Evolutionary conservation across 371 early-diverging fungal species (phyloP).

Genomic region (Blastocladiella emersonii): DNA sequence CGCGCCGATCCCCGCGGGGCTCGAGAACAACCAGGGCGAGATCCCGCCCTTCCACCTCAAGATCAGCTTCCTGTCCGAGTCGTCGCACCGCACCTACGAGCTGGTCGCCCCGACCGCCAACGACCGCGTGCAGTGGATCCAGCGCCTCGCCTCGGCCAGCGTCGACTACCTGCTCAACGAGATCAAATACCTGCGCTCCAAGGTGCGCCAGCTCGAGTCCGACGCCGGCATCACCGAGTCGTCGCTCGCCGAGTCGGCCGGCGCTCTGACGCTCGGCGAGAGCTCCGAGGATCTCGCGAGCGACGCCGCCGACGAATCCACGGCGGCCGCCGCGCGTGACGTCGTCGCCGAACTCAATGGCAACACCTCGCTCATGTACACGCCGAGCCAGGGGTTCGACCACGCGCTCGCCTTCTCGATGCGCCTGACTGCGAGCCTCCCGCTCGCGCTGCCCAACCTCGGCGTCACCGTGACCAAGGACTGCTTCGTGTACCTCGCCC

Average conservation of each 20-base stretch:
- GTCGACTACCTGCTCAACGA: background rate
- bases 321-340: background rate
- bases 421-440: background rate
- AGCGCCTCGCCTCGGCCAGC: background rate
- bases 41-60: slow-evolving; percentile 1
- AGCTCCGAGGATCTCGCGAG: no score
- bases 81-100: slow-evolving; percentile 1
- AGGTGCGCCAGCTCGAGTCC: background rate
- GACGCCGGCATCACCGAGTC: no score
- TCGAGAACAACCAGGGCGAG: background rate
- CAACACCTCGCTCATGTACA: background rate
- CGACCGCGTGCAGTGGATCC: background rate
- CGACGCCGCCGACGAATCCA: no score
- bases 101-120: background rate
- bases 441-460: background rate
- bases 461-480: background rate
- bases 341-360: background rate
- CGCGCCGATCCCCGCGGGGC: background rate
- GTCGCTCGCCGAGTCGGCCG: no score
- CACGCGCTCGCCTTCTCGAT: background rate
- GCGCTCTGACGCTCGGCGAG: no score
- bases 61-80: background rate
- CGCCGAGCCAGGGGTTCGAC: background rate
- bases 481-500: background rate
- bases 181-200: background rate